These are phyloP conservation scores for Quercus berberidifolia DNA, from an alignment of 306 rosid species.

Conservation along the genomic window DNA sequence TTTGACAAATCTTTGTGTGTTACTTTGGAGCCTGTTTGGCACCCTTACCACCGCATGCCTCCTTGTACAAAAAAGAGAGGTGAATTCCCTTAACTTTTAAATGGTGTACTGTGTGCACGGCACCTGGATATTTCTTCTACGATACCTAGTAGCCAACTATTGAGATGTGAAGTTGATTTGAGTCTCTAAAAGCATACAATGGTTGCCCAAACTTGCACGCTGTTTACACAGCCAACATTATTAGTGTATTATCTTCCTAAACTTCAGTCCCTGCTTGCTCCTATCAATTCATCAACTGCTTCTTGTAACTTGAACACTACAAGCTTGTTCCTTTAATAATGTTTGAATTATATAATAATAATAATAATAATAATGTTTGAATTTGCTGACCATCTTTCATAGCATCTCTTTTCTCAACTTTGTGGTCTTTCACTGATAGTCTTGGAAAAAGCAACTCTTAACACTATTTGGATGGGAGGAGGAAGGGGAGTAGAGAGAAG, in stretches of 20 bases:
- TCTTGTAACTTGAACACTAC: not conserved
- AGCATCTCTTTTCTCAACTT: not conserved
- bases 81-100: not conserved
- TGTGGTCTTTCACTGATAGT: not conserved
- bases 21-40: constrained; percentile 7
- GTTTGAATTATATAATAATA: not conserved
- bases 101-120: not conserved
- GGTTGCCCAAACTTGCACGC: not conserved
- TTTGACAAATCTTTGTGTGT: not conserved
- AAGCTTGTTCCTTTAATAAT: not conserved
- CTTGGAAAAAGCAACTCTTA: not conserved
- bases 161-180: not conserved
- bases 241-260: not conserved
- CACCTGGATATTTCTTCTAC: not conserved
- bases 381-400: not conserved
- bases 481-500: no score
- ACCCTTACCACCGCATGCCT: not conserved
- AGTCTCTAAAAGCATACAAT: no score
- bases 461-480: no score
- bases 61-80: not conserved
- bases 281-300: not conserved
- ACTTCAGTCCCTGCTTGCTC: not conserved
- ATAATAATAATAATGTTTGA: not conserved
- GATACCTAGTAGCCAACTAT: not conserved
- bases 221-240: not conserved